Conservation (phyloP, 192 early-diverging fungal species). For the Phycomyces blakesleeanus region DNA sequence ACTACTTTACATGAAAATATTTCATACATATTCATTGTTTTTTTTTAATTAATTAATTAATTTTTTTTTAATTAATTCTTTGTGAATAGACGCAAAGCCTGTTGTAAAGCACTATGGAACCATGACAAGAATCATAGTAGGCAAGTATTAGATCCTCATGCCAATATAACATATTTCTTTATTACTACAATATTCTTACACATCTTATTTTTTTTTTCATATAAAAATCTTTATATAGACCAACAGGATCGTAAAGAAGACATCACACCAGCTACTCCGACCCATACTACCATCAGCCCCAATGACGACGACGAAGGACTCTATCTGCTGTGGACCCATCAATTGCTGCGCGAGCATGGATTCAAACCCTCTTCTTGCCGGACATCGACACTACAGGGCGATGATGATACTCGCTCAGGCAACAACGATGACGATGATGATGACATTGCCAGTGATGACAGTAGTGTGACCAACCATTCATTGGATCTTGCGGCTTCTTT, state of each 20-base stretch:
- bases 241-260: slow-evolving; percentile 3
- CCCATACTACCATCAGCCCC: slow-evolving; percentile 18
- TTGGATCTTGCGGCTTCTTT: too few species aligned
- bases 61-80: too few species aligned
- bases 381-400: background rate
- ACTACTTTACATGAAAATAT: too few species aligned
- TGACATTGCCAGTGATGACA: slow-evolving; percentile 9
- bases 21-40: too few species aligned
- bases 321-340: slow-evolving; percentile 22
- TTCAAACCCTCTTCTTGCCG: slow-evolving; percentile 14
- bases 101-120: too few species aligned
- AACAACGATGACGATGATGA: slow-evolving; percentile 6
- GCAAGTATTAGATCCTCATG: too few species aligned
- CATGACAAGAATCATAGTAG: too few species aligned
- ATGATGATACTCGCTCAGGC: too few species aligned
- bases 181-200: background rate
- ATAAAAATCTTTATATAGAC: background rate
- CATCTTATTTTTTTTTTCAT: background rate
- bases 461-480: background rate
- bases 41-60: too few species aligned
- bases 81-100: too few species aligned
- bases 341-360: slow-evolving; percentile 21
- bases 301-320: slow-evolving; percentile 29
- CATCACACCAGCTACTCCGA: slow-evolving; percentile 19
- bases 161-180: too few species aligned